Evolutionary conservation across 495 filamentous ascomycete genomes (phyloP), one percentile per base, ranked within the genome.

Genomic region (Arthonia radiata): DNA sequence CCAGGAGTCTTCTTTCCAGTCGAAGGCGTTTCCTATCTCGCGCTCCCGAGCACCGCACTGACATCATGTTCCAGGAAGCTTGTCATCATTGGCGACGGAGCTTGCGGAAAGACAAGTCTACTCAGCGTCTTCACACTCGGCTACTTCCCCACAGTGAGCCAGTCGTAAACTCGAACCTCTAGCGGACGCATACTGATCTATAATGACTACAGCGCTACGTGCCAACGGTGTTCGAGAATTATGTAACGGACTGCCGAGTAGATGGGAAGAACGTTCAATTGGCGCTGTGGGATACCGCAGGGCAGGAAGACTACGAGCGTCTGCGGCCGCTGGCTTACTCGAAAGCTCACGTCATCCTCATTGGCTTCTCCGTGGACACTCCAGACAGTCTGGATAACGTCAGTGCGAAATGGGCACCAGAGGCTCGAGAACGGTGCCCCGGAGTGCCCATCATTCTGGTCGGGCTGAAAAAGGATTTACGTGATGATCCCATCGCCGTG

Each of bases 391-490:
- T 99, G 23, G 83, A 93, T 46, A 99, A 99, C 53, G 86, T 99
- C 32, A 90, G 86, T 49, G 79, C 89, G 48, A 99, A 97, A 81
- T 99, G 86, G 86, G 75, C 90, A 23, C 75, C 79, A 49, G 86
- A 99, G 56, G 89, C 89, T 12, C 78, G 78, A 28, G 89, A 94
- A 43, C 71, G 80, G 33, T 94, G 83, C 42, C 82, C 79, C 12
- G 71, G 63, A 15, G 79, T 99, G 13, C 86, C 86, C 7, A 83
- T 94, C 40, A 92, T 99, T 39, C 60, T 99, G 6, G 86, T 99
- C 30, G 86, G 89, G 1, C 57, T 99, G 37, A 99, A 97, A 48
- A 99, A 99, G 41, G 86, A 99, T 55, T 64, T 99, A 15, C 75
- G 86, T 23, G 82, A 90, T 43, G 83, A 99, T 47, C 81, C 82